Percentiles rank a stretch among this genome's conserved stretches.
Conservation (phyloP, 345 rosid species). For the Gossypium sturtianum region DNA sequence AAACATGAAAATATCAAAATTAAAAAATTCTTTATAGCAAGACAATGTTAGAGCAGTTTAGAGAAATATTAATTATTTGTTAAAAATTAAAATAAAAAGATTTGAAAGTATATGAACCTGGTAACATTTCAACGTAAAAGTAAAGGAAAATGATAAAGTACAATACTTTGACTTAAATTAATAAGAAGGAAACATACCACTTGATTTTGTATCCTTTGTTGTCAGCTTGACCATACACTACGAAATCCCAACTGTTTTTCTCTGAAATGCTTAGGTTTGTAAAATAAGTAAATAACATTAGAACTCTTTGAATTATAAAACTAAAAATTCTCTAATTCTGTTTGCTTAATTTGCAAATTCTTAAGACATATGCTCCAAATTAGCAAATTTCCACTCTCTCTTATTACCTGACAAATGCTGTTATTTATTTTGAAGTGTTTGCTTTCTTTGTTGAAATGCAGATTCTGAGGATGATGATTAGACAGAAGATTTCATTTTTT, state of each 20-base stretch:
- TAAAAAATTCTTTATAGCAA: background rate
- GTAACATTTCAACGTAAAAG: background rate
- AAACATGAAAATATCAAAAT: background rate
- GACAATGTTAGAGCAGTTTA: background rate
- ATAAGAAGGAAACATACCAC: background rate
- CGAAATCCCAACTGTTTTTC: too few species aligned
- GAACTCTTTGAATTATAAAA: background rate
- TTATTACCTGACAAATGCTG: background rate
- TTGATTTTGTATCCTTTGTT: background rate
- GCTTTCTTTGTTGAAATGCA: constrained; percentile 29
- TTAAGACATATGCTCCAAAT: background rate
- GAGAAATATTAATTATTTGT: background rate
- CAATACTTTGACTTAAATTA: background rate
- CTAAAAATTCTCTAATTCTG: background rate
- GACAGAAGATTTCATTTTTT: constrained; percentile 21
- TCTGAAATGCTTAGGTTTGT: background rate
- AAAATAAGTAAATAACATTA: background rate
- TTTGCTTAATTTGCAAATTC: background rate
- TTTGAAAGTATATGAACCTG: background rate
- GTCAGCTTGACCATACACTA: background rate
- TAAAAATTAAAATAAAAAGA: background rate
- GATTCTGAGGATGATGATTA: constrained; percentile 96
- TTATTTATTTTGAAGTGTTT: background rate
- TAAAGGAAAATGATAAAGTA: background rate
- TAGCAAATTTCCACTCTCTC: background rate